A percentile compares a stretch with the other conserved stretches of the same genome.
Evolutionary conservation across 352 stramenopile genomes (phyloP).

Genomic region (Phytophthora brassicae): DNA sequence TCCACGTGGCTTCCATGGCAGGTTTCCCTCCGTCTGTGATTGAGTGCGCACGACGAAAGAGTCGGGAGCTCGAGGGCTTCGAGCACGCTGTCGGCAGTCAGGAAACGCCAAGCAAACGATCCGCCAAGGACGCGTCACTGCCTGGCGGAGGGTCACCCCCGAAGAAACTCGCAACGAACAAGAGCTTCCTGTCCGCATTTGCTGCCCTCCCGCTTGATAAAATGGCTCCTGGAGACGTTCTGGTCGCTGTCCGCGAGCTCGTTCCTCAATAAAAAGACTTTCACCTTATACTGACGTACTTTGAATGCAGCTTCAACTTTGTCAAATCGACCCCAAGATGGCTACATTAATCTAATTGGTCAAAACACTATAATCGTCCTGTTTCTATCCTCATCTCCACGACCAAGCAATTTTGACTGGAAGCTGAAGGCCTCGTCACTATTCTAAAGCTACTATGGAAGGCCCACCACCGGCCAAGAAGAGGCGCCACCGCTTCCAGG

Average conservation of each 20-base stretch:
- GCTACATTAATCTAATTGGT: background rate
- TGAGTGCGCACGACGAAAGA: slow-evolving; percentile 92
- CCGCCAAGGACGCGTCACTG: slow-evolving; percentile 13
- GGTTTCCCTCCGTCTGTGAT: slow-evolving; percentile 95
- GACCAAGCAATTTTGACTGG: slow-evolving; percentile 21
- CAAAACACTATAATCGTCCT: background rate
- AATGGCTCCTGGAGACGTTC: slow-evolving; percentile 45
- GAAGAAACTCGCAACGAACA: slow-evolving; percentile 45
- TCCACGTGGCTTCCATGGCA: slow-evolving; percentile 98
- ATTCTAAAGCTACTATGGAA: slow-evolving; percentile 30
- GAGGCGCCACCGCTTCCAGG: slow-evolving; percentile 84
- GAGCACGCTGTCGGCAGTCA: slow-evolving; percentile 43
- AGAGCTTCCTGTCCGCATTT: slow-evolving; percentile 53
- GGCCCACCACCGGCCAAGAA: slow-evolving; percentile 49
- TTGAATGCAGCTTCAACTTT: background rate
- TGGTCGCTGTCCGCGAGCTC: slow-evolving; percentile 39
- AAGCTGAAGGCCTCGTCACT: slow-evolving; percentile 2
- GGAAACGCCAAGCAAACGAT: slow-evolving; percentile 19
- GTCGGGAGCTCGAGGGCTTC: slow-evolving; percentile 92
- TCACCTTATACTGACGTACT: too few relatives aligned
- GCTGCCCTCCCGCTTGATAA: slow-evolving; percentile 68
- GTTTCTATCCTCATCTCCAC: slow-evolving; percentile 3
- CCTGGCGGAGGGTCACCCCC: slow-evolving; percentile 7
- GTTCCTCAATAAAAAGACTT: slow-evolving; percentile 20
- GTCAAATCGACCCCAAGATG: too few relatives aligned